Evolutionary conservation across 2,329 filamentous ascomycete species (phyloP), one percentile per base, ranked within the genome.

Genomic region (Cordyceps cicadae): DNA sequence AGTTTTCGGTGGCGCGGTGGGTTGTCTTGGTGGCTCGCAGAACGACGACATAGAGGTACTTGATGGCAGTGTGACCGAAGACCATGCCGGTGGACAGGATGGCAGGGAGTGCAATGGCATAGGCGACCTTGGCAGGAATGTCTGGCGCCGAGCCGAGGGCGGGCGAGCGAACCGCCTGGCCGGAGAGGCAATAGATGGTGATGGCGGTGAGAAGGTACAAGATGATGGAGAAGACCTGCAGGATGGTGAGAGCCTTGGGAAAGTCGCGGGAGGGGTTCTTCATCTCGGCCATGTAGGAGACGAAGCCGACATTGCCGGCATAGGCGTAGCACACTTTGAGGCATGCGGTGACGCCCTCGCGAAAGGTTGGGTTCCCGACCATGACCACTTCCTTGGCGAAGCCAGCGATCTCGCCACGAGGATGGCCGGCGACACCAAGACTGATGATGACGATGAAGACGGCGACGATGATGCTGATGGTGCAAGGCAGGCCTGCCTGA

Each of bases 401-500:
- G 54, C 64, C 63, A 1, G 60, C 52, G 2, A 70, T 67, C 17
- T 72, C 73, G 29, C 63, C 62, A 4, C 62, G 64, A 1, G 72
- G 72, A 60, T 69, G 56, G n/a, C 57, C 64, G 7, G 66, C 67
- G 50, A 72, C 61, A 24, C 70, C 72, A 1, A 75, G 69, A 37
- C 68, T 67, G 62, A 72, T 72, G 66, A 75, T 75, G 66, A 74
- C 71, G 50, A 74, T 69, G 53, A 75, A 65, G 21, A 74, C 66
- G 26, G 73, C 70, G 17, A 68, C 68, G 26, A 74, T 63, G 61
- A 75, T 71, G 54, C 67, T 67, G n/a, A 74, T 66, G 19, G 70
- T 70, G 53, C 66, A 71, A 24, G 70, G 70, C 41, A 73, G 64
- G 11, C 71, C 72, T 1, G 68, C 67, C 53, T 69, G 65, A 43